Evolutionary conservation across 2,329 filamentous ascomycete genomes (phyloP), one percentile per base, ranked within the genome.

Genomic region (Lecanicillium sp.): DNA sequence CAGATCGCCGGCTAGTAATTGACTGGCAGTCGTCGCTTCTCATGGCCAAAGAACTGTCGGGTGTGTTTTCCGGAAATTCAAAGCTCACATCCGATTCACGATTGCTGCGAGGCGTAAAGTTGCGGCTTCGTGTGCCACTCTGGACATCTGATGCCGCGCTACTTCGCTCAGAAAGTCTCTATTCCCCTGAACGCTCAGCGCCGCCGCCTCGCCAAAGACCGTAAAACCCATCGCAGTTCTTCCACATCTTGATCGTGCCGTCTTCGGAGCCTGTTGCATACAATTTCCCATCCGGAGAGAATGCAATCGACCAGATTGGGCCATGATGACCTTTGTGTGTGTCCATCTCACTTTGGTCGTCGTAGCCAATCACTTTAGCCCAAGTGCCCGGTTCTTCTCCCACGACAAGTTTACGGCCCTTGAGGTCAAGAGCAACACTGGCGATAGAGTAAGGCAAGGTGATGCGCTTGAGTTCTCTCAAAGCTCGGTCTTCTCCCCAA

Each of bases 201-300:
- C 67, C 67, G 13, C 65, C 66, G 35, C 72, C 72, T 29, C 71
- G 67, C 78, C 78, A 82, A 28, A 81, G 67, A 3, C 78, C 78
- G 41, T 80, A 82, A 42, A 70, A 73, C 1, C 77, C 78, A 5
- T 78, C 73, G 43, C 77, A 81, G 47, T 82, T 82, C 64, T 82
- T 82, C 78, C 78, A 82, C 68, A 98, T 70, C 65, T 98, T 98
- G 60, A 98, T 94, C 0, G 92, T 98, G 29, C 92, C 92, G 53
- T 98, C 92, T 58, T 98, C 92, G 35, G 89, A 95, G 20, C 86
- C 92, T 2, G 92, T 98, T 2, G 89, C 92, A 56, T 96, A 98
- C 7, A 98, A 68, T 57, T 94, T 95, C 33, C 89, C 89, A 54
- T 98, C 92, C 0, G 92, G 92, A 1, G 89, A 92, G 62, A 95